Base-by-base conservation (phyloP, 2,329 filamentous ascomycete species). In the Fusarium nurragi region DNA sequence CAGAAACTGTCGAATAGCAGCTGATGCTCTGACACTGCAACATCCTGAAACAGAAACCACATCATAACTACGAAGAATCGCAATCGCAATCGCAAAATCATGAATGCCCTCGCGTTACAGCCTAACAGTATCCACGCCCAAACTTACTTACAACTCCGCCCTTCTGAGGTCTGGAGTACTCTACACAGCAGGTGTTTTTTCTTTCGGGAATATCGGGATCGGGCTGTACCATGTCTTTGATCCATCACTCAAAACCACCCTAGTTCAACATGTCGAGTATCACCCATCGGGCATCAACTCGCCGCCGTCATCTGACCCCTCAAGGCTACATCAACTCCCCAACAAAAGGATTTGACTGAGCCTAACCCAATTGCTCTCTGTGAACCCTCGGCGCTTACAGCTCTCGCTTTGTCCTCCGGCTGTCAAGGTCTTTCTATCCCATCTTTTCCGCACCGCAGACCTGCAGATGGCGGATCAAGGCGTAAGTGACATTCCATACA, bases 211-310 rank as follows among this genome's bases (percentile, higher is more conserved):
- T 18, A 41, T 46, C 26, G 32, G 19, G 57, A 37, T 46, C 40
- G 36, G 57, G 47, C 19, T 5, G 39, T 51, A 52, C 22, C n/a
- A 39, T 51, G 28, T 34, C 11, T 41, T 26, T 3, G 26, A 43
- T 49, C 45, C 37, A 44, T 54, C 28, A 14, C 26, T 14, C 43
- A 43, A 40, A 34, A 22, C 40, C 40, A 30, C 38, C 34, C 34
- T 16, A 32, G 39, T 32, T 62, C 51, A 62, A 21, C 18, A 54
- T 40, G 52, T 38, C 34, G 23, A 54, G 21, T 38, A 44, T 39
- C 30, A 41, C 45, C 18, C 57, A 63, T 66, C 41, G 38, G 64
- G 64, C 64, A 67, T 54, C 63, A 67, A 66, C 53, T 51, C 30
- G n/a, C 44, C 52, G 25, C 23, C 21, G 23, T 36, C 38, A 49